Conservation (phyloP, 805 yeast genomes). For the Geotrichum ghanense region DNA sequence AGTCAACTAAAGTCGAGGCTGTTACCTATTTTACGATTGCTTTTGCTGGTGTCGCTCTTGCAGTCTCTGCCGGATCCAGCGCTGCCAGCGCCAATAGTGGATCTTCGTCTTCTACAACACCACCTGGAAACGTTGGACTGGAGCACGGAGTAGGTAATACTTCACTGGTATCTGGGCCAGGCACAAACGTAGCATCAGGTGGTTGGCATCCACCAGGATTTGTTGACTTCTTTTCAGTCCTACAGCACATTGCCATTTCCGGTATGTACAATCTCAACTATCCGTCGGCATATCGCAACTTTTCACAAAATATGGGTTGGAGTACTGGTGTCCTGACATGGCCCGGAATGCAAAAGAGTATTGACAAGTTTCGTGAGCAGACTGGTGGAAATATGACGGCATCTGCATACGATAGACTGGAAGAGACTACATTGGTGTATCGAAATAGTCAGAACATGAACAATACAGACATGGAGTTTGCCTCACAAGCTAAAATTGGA, state of each 20-base stretch:
- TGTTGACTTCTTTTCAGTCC: conserved; percentile 18
- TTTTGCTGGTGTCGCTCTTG: conserved; percentile 23
- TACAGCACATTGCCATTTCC: conserved; percentile 22
- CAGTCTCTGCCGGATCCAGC: conserved; percentile 11
- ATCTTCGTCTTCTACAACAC: conserved; percentile 7
- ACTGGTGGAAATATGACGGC: conserved; percentile 24
- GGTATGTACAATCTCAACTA: conserved; percentile 24
- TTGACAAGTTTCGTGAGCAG: conserved; percentile 18
- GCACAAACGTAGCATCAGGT: conserved; percentile 5
- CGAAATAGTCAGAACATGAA: conserved; percentile 8
- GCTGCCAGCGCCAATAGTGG: conserved; percentile 7
- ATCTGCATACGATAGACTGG: conserved; percentile 5
- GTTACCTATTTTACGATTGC: conserved; percentile 21
- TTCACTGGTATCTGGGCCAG: conserved; percentile 2
- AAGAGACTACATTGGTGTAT: conserved; percentile 11
- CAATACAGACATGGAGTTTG: conserved; percentile 3
- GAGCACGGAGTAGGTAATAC: conserved; percentile 5
- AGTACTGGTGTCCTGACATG: conserved; percentile 22
- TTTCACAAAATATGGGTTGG: conserved; percentile 25
- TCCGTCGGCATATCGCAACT: conserved; percentile 23
- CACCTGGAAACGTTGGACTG: conserved; percentile 1
- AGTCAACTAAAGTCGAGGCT: conserved; percentile 17
- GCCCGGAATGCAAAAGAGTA: conserved; percentile 20
- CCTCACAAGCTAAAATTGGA: background rate
- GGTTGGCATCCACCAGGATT: conserved; percentile 20